Evolutionary conservation across 2,329 filamentous ascomycete genomes (phyloP).

Genomic region (Metarhizium robertsii): DNA sequence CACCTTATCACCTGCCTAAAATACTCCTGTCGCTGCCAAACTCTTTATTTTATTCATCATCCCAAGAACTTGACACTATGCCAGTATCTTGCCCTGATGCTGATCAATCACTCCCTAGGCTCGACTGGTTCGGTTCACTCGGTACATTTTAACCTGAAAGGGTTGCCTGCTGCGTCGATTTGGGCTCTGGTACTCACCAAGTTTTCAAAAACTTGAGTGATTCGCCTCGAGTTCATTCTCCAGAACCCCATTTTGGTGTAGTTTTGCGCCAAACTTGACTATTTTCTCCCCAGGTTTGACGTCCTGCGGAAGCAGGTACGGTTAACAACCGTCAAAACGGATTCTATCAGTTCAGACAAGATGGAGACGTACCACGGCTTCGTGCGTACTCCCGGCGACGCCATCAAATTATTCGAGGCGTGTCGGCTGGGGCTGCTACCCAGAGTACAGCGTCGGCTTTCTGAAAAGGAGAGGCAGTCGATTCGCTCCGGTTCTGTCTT

Average conservation of each 20-base stretch:
- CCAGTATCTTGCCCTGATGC: background rate
- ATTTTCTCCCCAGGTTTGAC: background rate
- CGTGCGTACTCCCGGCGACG: slow-evolving; percentile 91
- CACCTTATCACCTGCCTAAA: background rate
- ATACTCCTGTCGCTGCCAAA: background rate
- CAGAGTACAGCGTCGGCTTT: slow-evolving; percentile 83
- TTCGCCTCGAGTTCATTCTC: background rate
- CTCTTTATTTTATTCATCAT: background rate
- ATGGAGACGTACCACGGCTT: slow-evolving; percentile 98
- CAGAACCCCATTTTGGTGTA: background rate
- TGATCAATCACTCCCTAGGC: background rate
- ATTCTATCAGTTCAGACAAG: slow-evolving; percentile 19
- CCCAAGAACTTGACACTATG: background rate
- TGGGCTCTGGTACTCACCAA: background rate
- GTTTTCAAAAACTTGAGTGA: background rate
- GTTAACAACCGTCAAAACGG: slow-evolving; percentile 11
- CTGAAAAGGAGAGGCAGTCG: slow-evolving; percentile 92
- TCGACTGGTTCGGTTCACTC: background rate
- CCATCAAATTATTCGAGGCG: slow-evolving; percentile 97
- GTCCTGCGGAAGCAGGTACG: slow-evolving; percentile 12
- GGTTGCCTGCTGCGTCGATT: background rate
- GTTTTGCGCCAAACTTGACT: background rate
- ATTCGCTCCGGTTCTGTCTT: slow-evolving; percentile 97
- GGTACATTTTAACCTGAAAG: background rate
- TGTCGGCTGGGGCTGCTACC: slow-evolving; percentile 84